phyloP scores from a whole-genome alignment of 345 rosid genomes.

The Eucalyptus sp. region DNA sequence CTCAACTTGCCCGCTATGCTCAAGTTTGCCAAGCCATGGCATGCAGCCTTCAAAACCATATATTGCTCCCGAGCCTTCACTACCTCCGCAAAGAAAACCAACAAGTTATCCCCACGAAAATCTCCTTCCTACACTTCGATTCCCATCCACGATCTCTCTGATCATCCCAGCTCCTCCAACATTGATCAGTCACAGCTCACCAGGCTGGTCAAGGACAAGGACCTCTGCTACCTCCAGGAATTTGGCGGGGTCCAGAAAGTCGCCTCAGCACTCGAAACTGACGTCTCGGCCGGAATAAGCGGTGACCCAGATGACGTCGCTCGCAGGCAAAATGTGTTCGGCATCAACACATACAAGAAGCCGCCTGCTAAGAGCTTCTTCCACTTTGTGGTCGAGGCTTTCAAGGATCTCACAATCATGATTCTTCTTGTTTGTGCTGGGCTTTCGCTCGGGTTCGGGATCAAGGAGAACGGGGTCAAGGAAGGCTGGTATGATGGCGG shows the following conservation, averaged over 20 bases:
- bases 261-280: constrained; percentile 21
- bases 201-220: constrained; percentile 32
- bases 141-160: not conserved
- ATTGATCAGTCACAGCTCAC: constrained; percentile 16
- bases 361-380: constrained; percentile 42
- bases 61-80: constrained; percentile 31
- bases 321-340: constrained; percentile 32
- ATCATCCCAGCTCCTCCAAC: not conserved
- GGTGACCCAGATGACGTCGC: constrained; percentile 15
- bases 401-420: constrained; percentile 37
- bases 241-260: constrained; percentile 31
- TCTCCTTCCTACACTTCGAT: not conserved
- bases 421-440: constrained; percentile 47
- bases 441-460: constrained; percentile 52
- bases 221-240: constrained; percentile 9
- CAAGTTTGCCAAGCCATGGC: constrained; percentile 38
- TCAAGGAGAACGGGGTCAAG: constrained; percentile 37
- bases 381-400: constrained; percentile 34
- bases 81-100: not conserved
- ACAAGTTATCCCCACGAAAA: not conserved
- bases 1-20: not conserved
- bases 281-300: constrained; percentile 19
- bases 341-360: constrained; percentile 50
- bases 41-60: constrained; percentile 23
- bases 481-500: constrained; percentile 79